Conservation (phyloP, 2,329 filamentous ascomycete species). For the Aspergillus carbonarius region DNA sequence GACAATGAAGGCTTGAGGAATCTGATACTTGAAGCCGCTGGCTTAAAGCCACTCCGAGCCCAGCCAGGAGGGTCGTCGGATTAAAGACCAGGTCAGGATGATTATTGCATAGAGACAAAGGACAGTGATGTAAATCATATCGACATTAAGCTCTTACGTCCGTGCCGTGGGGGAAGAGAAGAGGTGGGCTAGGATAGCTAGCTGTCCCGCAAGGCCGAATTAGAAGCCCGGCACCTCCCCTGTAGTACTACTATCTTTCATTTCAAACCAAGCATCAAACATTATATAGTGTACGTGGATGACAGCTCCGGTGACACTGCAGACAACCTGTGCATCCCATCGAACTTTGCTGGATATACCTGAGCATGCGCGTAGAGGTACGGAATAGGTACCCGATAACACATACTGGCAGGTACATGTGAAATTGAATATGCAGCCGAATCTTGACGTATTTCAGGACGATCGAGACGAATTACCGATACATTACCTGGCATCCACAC, state of each 20-base stretch:
- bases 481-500: constrained; percentile 4
- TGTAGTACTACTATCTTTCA: not conserved
- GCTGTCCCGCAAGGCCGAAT: not conserved
- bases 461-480: constrained; percentile 1
- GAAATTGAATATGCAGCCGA: not conserved
- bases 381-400: constrained; percentile 2
- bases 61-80: not conserved
- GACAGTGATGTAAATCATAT: not conserved
- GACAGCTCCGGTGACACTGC: constrained; percentile 4
- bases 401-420: not conserved
- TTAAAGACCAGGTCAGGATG: not conserved
- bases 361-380: not conserved
- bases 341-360: constrained; percentile 9
- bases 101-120: not conserved
- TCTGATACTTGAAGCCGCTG: not conserved
- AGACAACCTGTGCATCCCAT: constrained; percentile 3
- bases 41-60: not conserved
- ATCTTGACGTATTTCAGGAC: not conserved
- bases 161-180: not conserved
- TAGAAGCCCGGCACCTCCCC: not conserved
- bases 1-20: not conserved
- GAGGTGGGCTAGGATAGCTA: not conserved
- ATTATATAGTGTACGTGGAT: not conserved
- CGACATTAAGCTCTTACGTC: not conserved
- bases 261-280: not conserved